Base-by-base conservation (phyloP, 371 early-diverging fungal species). In the Catenaria anguillulae region DNA sequence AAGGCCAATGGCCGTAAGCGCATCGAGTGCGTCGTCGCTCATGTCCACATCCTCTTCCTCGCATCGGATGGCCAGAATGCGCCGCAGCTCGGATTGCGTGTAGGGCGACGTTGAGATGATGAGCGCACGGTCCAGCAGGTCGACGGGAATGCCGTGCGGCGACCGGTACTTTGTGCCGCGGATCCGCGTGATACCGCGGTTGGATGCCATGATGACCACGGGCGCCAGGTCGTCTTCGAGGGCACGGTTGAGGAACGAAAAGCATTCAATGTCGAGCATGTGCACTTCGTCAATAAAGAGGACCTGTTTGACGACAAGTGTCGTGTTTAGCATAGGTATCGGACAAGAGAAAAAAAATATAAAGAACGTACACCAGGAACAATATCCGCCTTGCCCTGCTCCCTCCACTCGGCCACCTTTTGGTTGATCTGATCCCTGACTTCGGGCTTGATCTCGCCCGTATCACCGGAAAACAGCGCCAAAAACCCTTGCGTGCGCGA, bases 201-300 rank as follows among this genome's bases (percentile, higher is more conserved):
- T 97, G 45, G 96, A 96, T 12, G 97, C 96, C 68, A 99, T 85
- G 52, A 99, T 86, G 19, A 99, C 94, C 66, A 98, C 90, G n/a
- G 99, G 99, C 34, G 93, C 86, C 40, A 94, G 76, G 23, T 88
- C 79, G 26, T 89, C 88, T 72, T 98, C 98, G 55, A 96, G 80
- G 17, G 96, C 92, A 46, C 96, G 89, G 81, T 97, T 98, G 59
- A 99, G 79, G 68, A 94, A 98, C 0, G 97, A 92, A 69, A 98
- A 98, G 75, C 97, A 96, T 75, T 98, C 98, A 63, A 96, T 89
- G 75, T 98, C 97, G 43, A 99, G 88, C 89, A 98, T 92, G 73
- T 99, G 97, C 35, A 95, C 94, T 75, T 99, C 98, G 68, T 98
- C 97, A 66, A 99, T 93, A 75, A 99, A 97, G 37, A 99, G 79